Evolutionary conservation across 2,329 filamentous ascomycete species (phyloP).

Genomic region (Amauroascus niger): DNA sequence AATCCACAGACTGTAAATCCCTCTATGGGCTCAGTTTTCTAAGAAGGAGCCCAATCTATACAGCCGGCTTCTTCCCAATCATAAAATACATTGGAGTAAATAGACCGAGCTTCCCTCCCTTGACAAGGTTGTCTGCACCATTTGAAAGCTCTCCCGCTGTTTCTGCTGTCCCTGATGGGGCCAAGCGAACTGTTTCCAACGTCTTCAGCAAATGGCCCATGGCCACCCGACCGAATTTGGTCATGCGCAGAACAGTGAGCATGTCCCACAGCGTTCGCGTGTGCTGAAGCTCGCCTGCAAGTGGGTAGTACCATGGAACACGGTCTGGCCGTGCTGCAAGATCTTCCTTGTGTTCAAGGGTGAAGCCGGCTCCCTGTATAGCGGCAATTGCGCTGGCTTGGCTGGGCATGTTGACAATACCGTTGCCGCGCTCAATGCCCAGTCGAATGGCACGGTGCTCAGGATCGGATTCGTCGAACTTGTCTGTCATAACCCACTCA

Average conservation of each 20-base stretch:
- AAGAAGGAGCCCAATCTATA: no score
- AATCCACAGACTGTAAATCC: no score
- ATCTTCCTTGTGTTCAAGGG: constrained; percentile 23
- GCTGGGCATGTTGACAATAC: constrained; percentile 22
- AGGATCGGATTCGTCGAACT: constrained; percentile 20
- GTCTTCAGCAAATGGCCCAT: constrained; percentile 14
- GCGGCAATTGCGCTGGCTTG: constrained; percentile 18
- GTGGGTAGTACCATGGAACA: constrained; percentile 21
- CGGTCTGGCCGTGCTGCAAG: constrained; percentile 17
- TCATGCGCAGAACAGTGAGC: constrained; percentile 13
- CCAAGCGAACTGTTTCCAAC: constrained; percentile 17
- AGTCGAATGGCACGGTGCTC: constrained; percentile 22
- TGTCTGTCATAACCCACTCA: constrained; percentile 27
- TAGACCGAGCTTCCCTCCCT: constrained; percentile 14
- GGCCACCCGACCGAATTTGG: not conserved
- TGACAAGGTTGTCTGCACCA: constrained; percentile 16
- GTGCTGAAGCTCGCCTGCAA: constrained; percentile 16
- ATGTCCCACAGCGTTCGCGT: constrained; percentile 16
- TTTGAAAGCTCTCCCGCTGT: constrained; percentile 15
- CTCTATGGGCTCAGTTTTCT: no score
- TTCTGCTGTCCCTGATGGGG: constrained; percentile 15
- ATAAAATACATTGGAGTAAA: constrained; percentile 22
- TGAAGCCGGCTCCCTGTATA: constrained; percentile 22
- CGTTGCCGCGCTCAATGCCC: constrained; percentile 25
- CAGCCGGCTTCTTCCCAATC: constrained; percentile 16